Base-by-base conservation (phyloP, 139 green algal genomes). In the Tetradesmus lagerheimii region DNA sequence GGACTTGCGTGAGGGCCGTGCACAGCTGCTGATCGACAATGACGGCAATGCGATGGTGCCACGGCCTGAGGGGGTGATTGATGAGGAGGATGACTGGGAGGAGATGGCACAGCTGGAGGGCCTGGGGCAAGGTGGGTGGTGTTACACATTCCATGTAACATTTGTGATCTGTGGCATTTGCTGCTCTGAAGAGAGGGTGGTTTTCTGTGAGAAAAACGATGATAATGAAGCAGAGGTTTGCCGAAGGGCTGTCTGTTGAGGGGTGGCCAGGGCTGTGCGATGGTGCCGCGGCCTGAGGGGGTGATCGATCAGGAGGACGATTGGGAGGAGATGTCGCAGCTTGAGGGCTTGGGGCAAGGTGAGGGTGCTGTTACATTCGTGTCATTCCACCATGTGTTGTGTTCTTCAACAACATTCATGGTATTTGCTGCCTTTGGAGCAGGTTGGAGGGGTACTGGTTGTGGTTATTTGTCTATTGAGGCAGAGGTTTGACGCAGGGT, bases 21-120 rank as follows among this genome's bases (percentile, higher is more conserved):
- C 85, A 16, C 25, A 84, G 85, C 67, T 89, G 71, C 29, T 50
- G 43, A 35, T 89, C 4, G 85, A 83, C 47, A 43, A 84, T 11
- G 15, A 89, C 29, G 45, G 34, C 9, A 16, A 84, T 12, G 43
- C 85, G 25, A 25, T 43, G 25, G 64, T 64, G 27, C 83, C 83
- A 0, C 35, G 34, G 2, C 83, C 83, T 35, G 8, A 39, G 15
- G 83, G 83, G 25, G n/a, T 88, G 2, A 35, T 88, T 12, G 82
- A 88, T n/a, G 82, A 74, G 25, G 53, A 50, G 43, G 82, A 88
- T 29, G 76, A 53, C 76, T 53, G 37, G 76, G 76, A 47, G 37
- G 37, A 82, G 76, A 5, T 71, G 57, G 20, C n/a, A 23, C 20
- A 71, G 57, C 57, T 71, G 57, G 23, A 71, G 23, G 57, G 57